Conservation (phyloP, 768 basidiomycete species). For the Nidularia pulvinata region DNA sequence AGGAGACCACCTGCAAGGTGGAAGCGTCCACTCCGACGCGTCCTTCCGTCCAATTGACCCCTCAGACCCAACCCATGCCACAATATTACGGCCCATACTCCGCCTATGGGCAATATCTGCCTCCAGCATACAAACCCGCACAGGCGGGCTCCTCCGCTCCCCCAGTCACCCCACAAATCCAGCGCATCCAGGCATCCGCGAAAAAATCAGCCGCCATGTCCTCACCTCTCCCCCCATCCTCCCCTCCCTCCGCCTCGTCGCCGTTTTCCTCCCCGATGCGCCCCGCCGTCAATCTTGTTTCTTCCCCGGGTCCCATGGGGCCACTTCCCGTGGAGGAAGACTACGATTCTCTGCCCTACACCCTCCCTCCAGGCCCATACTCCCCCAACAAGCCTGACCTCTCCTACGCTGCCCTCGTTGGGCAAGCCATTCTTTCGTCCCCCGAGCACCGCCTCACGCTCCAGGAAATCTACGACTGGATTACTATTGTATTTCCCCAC, state of each 20-base stretch:
- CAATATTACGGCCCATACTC: constrained; percentile 34
- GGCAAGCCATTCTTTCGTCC: constrained; percentile 90
- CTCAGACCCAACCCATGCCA: constrained; percentile 21
- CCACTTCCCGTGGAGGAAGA: constrained; percentile 64
- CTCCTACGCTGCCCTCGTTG: constrained; percentile 95
- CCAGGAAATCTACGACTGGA: constrained; percentile 96
- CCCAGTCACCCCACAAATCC: constrained; percentile 49
- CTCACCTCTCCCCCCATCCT: constrained; percentile 60
- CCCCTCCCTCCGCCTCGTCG: constrained; percentile 53
- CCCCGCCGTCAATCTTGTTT: constrained; percentile 70
- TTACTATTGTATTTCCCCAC: constrained; percentile 90
- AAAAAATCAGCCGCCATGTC: constrained; percentile 20
- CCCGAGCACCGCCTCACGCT: constrained; percentile 83
- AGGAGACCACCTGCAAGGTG: constrained; percentile 30
- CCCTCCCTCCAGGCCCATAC: constrained; percentile 84
- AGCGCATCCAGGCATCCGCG: constrained; percentile 31
- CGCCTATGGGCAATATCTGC: constrained; percentile 34
- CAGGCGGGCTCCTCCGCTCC: constrained; percentile 30
- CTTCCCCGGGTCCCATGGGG: constrained; percentile 81
- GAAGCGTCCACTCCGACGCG: constrained; percentile 47
- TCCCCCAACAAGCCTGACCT: constrained; percentile 77
- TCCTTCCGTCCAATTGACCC: constrained; percentile 20
- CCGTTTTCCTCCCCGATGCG: constrained; percentile 65
- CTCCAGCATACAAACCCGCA: constrained; percentile 25
- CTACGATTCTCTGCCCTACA: constrained; percentile 69